Base-by-base conservation (phyloP, 164 flowering plant genomes). In the Umbellularia californica region DNA sequence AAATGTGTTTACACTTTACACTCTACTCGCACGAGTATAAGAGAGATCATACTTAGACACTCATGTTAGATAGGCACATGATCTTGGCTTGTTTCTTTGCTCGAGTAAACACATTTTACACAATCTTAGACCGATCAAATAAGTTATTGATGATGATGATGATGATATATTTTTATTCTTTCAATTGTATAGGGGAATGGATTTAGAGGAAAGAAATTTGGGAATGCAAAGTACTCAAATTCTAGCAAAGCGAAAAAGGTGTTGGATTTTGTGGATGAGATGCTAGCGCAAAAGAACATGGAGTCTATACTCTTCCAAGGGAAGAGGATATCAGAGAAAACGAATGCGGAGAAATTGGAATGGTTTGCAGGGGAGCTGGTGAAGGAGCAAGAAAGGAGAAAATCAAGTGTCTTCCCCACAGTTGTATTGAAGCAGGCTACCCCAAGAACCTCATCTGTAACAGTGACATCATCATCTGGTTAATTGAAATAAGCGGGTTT, bases 321-420 rank as follows among this genome's bases (percentile, higher is more conserved):
- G 68, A 91, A 80, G 84, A 87, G 85, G 68, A 70, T 91, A 17
- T 70, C 62, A 0, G 82, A 79, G 74, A 75, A 50, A 15, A 86
- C 92, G 10, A 89, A 89, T 58, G 23, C 65, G 23, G 92, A 89
- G 70, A 88, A 82, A 74, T 50, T 91, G 11, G 86, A 87, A 41
- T 9, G 23, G 63, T 82, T 89, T 51, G 85, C 78, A 0, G 86
- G 79, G 0, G 89, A 85, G 71, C 27, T 88, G 13, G 78, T 91
- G 1, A 87, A 86, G 58, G 95, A 91, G 72, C 77, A 89, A 25
- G 89, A 88, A 70, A 83, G 90, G 74, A 86, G 95, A 52, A 88
- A 86, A 73, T 79, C 76, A 1, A 81, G 81, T 69, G 70, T 84
- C 66, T 30, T 88, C 10, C 90, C 92, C 0, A 79, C 83, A 0